Conservation (phyloP, 306 rosid genomes). For the Coriaria nepalensis region DNA sequence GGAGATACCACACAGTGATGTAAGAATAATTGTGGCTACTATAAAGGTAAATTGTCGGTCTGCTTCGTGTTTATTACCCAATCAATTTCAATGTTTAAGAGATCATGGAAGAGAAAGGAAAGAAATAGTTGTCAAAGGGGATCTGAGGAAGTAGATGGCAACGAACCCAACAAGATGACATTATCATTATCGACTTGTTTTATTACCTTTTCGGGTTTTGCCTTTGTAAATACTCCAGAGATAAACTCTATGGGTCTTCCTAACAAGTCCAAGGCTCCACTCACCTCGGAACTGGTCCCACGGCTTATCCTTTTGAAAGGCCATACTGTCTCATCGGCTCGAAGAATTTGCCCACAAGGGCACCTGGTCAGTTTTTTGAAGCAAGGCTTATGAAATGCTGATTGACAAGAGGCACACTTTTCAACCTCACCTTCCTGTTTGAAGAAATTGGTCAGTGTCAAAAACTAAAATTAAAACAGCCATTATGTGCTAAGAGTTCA, state of each 20-base stretch:
- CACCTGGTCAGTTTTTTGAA: conserved; percentile 52
- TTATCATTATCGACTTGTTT: conserved; percentile 45
- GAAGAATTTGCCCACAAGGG: conserved; percentile 47
- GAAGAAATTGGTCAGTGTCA: background rate
- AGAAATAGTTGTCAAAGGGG: too few relatives aligned
- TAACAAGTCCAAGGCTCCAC: conserved; percentile 37
- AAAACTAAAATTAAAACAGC: too few relatives aligned
- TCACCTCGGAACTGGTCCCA: conserved; percentile 21
- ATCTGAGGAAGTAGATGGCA: conserved; percentile 38
- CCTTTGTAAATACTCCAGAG: conserved; percentile 49
- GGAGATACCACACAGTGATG: too few relatives aligned
- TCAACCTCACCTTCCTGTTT: conserved; percentile 65
- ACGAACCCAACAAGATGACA: conserved; percentile 73
- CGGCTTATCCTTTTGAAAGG: conserved; percentile 19
- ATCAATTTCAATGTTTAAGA: too few relatives aligned
- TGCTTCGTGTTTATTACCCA: too few relatives aligned
- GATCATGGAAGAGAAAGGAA: too few relatives aligned
- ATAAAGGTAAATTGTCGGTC: too few relatives aligned
- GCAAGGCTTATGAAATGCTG: conserved; percentile 70
- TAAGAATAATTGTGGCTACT: too few relatives aligned
- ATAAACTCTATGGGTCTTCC: conserved; percentile 40
- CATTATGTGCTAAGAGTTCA: too few relatives aligned
- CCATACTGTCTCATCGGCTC: conserved; percentile 27
- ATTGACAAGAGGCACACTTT: conserved; percentile 56
- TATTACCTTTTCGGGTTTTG: conserved; percentile 26